Conservation (phyloP, 306 rosid species). For the Nissolia schottii region DNA sequence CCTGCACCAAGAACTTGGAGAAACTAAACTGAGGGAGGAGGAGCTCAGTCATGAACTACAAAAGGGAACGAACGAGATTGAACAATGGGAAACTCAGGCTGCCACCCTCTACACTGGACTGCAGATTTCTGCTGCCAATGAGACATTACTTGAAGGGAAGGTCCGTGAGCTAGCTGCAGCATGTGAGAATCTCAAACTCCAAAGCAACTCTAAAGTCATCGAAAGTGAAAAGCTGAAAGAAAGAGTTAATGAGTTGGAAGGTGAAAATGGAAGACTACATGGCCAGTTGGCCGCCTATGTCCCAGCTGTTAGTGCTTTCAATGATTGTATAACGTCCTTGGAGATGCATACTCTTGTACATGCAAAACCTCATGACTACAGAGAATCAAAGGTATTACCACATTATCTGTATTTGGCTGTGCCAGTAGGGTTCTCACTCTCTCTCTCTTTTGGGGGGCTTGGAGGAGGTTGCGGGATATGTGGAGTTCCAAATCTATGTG, state of each 20-base stretch:
- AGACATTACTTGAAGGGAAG: slow-evolving; percentile 69
- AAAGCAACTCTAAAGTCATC: slow-evolving; percentile 40
- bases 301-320: slow-evolving; percentile 60
- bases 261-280: slow-evolving; percentile 48
- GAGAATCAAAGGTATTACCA: slow-evolving; percentile 51
- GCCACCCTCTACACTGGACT: slow-evolving; percentile 44
- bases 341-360: slow-evolving; percentile 54
- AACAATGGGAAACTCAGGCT: slow-evolving; percentile 57
- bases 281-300: slow-evolving; percentile 62
- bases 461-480: neutral
- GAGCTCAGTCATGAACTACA: slow-evolving; percentile 40
- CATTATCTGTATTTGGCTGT: neutral
- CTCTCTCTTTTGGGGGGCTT: neutral
- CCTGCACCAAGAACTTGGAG: slow-evolving; percentile 41
- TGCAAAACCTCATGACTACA: slow-evolving; percentile 15
- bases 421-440: neutral
- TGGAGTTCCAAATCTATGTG: neutral
- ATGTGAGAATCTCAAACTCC: slow-evolving; percentile 47
- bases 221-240: slow-evolving; percentile 60
- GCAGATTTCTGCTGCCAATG: slow-evolving; percentile 55
- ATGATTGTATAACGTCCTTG: slow-evolving; percentile 57
- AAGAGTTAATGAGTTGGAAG: slow-evolving; percentile 47
- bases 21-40: slow-evolving; percentile 39
- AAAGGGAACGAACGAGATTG: slow-evolving; percentile 47
- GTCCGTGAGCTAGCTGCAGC: slow-evolving; percentile 52